These are phyloP conservation scores for Neurospora discreta DNA, from an alignment of 495 filamentous ascomycete genomes.

Conservation along the genomic window DNA sequence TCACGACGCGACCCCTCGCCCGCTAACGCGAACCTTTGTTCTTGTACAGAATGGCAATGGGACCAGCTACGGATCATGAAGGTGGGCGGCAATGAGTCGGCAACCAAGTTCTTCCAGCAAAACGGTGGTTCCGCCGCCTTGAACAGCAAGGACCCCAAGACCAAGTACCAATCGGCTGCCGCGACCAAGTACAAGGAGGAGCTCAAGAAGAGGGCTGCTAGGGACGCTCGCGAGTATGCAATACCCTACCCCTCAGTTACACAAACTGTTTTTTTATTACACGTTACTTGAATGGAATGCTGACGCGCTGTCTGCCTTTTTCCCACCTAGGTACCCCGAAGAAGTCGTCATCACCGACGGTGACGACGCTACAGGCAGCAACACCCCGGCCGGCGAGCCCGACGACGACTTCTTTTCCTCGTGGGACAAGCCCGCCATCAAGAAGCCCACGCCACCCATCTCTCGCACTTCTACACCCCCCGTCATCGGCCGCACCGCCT, in stretches of 20 bases:
- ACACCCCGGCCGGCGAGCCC: constrained; percentile 62
- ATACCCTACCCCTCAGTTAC: neutral
- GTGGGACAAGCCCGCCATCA: constrained; percentile 96
- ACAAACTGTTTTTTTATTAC: neutral
- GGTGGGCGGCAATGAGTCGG: constrained; percentile 94
- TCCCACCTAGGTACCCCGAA: constrained; percentile 56
- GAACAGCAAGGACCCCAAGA: constrained; percentile 89
- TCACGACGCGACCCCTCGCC: neutral
- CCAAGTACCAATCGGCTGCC: constrained; percentile 84
- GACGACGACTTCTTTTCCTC: constrained; percentile 97
- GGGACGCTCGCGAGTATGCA: constrained; percentile 68
- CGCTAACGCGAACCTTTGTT: constrained; percentile 6
- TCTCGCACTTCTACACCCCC: constrained; percentile 86
- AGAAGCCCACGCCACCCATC: constrained; percentile 87
- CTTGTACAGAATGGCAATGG: constrained; percentile 91
- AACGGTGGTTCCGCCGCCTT: constrained; percentile 90
- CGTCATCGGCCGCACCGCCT: constrained; percentile 68
- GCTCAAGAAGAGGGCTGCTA: constrained; percentile 67
- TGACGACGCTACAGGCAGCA: constrained; percentile 50
- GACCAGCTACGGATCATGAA: constrained; percentile 98
- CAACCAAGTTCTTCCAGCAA: constrained; percentile 93
- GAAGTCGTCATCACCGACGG: constrained; percentile 80
- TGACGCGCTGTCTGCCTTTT: constrained; percentile 12
- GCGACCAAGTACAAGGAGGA: constrained; percentile 97
- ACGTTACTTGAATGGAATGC: neutral